Conservation (phyloP, 768 basidiomycete genomes). For the Tylopilus rubrobrunneus region DNA sequence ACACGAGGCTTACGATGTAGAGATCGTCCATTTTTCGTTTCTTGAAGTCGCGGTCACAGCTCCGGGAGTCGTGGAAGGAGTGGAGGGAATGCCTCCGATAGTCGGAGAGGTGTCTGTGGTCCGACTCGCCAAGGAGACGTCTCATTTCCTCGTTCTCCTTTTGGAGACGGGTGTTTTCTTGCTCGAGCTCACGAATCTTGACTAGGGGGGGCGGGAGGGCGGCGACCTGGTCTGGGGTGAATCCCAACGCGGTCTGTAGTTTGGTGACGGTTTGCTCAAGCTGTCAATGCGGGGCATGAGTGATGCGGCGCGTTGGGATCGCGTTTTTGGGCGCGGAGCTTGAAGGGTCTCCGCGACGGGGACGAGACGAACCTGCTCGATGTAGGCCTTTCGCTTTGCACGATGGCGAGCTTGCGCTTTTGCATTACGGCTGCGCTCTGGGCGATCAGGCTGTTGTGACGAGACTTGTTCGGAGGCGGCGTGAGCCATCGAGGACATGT, state of each 20-base stretch:
- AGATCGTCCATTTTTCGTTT: constrained; percentile 59
- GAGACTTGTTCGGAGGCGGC: constrained; percentile 43
- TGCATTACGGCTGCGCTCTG: constrained; percentile 83
- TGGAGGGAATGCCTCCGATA: constrained; percentile 45
- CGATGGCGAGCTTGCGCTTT: constrained; percentile 88
- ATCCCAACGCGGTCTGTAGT: constrained; percentile 70
- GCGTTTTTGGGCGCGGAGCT: constrained; percentile 8
- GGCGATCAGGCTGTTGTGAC: constrained; percentile 51
- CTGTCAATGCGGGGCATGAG: constrained; percentile 33
- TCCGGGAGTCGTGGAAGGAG: constrained; percentile 46
- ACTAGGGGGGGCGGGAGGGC: constrained; percentile 67
- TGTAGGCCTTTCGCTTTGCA: constrained; percentile 90
- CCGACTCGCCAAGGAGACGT: constrained; percentile 54
- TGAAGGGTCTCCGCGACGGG: not conserved
- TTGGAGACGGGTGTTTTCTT: constrained; percentile 67
- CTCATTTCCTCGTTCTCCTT: constrained; percentile 74
- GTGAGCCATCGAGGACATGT: constrained; percentile 57
- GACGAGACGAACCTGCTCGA: constrained; percentile 63
- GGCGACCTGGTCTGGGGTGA: constrained; percentile 70
- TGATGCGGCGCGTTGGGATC: constrained; percentile 5
- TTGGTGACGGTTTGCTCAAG: constrained; percentile 84
- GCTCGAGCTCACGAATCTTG: constrained; percentile 79
- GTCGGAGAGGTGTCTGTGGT: constrained; percentile 38
- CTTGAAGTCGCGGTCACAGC: constrained; percentile 57
- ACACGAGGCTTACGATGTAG: constrained; percentile 42